Evolutionary conservation across 2,329 filamentous ascomycete genomes (phyloP), one percentile per base, ranked within the genome.

Genomic region (Alternaria incomplexa): DNA sequence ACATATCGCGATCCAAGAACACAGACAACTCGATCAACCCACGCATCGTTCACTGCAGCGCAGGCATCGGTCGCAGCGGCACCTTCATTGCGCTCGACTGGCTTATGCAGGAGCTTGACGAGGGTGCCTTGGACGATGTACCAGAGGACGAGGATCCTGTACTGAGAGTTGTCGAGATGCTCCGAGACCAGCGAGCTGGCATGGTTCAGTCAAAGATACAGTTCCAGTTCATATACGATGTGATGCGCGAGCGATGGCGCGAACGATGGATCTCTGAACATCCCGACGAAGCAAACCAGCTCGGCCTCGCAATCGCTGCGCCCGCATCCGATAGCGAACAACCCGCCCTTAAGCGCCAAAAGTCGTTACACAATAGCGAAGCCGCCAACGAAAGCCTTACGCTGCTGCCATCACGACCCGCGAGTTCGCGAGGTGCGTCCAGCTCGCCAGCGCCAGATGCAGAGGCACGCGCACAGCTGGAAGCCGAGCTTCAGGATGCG

Each of bases 31-130:
- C 73, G 26, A 67, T 64, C 22, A 93, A 91, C 72, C 92, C 95
- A 5, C 90, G 95, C 58, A 90, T 98, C 63, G 81, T 86, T 3
- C 84, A 86, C 62, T 86, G 84, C 83, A 97, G 93, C 75, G 96
- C 96, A 8, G 96, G 96, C 43, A 95, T 99, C 13, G 96, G 96
- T 12, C 89, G 96, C 58, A 97, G 92, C 8, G 96, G 96, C 32
- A 98, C 96, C 0, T 99, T 98, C 77, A 97, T 99, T 73, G 91
- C 93, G 2, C 86, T 99, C n/a, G 96, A 98, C 80, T 93, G 96
- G 79, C 87, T 99, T 25, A 85, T 97, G 66, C 87, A 90, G 36
- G 93, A 97, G 79, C 85, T 98, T 10, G 89, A 92, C 25, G 86
- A 89, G 6, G 95, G 93, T 53, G 85, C 89, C 22, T 81, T 97